These are phyloP conservation scores for Pestalotiopsis sp. DNA, from an alignment of 2,329 filamentous ascomycete genomes.

Conservation along the genomic window DNA sequence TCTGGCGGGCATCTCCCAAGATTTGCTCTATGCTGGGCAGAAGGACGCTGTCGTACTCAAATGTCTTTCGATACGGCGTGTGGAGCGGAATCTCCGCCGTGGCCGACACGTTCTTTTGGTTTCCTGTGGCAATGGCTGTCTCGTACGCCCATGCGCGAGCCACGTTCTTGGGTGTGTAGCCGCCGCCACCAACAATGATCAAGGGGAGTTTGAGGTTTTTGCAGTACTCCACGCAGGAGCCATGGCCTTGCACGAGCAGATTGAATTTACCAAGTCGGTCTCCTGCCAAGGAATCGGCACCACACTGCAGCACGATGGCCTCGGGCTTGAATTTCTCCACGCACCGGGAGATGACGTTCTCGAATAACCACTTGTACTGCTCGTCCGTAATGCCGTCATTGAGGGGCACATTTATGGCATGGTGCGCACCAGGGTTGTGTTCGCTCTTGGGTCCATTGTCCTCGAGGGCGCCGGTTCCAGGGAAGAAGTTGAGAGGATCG, in stretches of 20 bases:
- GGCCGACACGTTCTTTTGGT: conserved; percentile 69
- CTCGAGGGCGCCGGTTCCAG: conserved; percentile 84
- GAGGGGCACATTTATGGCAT: conserved; percentile 87
- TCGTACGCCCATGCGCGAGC: conserved; percentile 97
- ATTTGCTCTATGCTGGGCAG: conserved; percentile 84
- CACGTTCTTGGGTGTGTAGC: conserved; percentile 95
- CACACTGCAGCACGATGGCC: conserved; percentile 93
- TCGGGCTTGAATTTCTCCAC: conserved; percentile 84
- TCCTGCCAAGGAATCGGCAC: conserved; percentile 90
- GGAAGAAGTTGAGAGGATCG: conserved; percentile 82
- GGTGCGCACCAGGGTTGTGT: conserved; percentile 84
- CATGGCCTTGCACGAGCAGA: conserved; percentile 92
- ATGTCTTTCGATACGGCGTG: conserved; percentile 85
- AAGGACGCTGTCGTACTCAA: conserved; percentile 76
- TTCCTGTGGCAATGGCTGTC: conserved; percentile 84
- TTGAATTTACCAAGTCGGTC: conserved; percentile 96
- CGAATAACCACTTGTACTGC: conserved; percentile 85
- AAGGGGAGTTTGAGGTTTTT: conserved; percentile 81
- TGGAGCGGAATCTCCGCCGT: conserved; percentile 68
- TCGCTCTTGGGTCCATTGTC: conserved; percentile 84
- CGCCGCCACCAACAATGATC: conserved; percentile 90
- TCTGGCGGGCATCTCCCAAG: conserved; percentile 68
- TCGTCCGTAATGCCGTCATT: conserved; percentile 90
- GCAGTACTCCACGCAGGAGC: conserved; percentile 85
- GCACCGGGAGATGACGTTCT: conserved; percentile 75